Evolutionary conservation across 2,329 filamentous ascomycete species (phyloP).

Genomic region (Mycosphaerelloides madeirae): DNA sequence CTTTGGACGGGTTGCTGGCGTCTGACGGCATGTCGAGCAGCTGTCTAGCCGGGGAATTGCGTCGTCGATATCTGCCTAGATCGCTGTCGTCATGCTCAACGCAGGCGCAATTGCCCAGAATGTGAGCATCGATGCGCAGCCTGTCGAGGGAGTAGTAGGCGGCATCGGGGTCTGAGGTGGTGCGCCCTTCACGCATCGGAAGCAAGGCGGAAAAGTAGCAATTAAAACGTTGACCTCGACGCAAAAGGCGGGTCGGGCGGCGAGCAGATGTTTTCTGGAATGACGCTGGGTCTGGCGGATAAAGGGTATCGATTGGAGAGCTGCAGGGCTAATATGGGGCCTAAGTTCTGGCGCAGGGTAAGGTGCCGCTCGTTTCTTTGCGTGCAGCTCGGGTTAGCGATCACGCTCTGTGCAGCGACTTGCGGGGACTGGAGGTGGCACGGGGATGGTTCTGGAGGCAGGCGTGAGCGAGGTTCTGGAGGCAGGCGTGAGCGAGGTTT

Average conservation of each 20-base stretch:
- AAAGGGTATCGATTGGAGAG: too few species aligned
- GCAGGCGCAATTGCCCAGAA: constrained; percentile 27
- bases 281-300: background rate
- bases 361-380: too few species aligned
- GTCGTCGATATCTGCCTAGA: constrained; percentile 28
- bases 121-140: constrained; percentile 22
- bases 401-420: too few species aligned
- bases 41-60: constrained; percentile 31
- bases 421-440: too few species aligned
- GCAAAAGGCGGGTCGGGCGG: background rate
- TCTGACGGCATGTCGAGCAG: constrained; percentile 29
- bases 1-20: constrained; percentile 22
- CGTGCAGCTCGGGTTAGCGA: too few species aligned
- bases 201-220: background rate
- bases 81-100: constrained; percentile 25
- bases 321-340: too few species aligned
- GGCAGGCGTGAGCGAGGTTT: too few species aligned
- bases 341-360: too few species aligned
- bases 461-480: too few species aligned
- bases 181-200: background rate
- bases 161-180: background rate
- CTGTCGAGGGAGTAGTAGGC: background rate
- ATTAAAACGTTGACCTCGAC: background rate
- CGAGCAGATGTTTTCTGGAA: background rate
- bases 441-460: too few species aligned